Evolutionary conservation across 768 basidiomycete genomes (phyloP).

Genomic region (Daedaleopsis nitida): DNA sequence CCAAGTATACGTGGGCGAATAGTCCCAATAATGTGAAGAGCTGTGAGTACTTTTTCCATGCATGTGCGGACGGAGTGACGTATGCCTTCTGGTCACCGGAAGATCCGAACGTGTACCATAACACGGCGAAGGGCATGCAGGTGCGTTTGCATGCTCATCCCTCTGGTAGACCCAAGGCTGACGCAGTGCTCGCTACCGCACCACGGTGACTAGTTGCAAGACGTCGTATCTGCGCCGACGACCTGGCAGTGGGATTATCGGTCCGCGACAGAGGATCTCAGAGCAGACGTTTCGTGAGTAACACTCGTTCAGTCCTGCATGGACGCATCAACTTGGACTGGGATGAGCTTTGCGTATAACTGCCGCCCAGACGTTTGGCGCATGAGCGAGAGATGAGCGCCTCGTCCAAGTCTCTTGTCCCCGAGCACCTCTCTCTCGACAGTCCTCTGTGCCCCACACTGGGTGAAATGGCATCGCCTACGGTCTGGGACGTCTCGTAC

Average conservation of each 20-base stretch:
- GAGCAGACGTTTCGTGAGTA: conserved; percentile 56
- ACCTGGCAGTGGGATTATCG: conserved; percentile 54
- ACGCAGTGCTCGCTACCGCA: background rate
- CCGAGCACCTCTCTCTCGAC: no score
- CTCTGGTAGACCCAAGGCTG: no score
- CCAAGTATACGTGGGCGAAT: conserved; percentile 55
- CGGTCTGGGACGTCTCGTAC: no score
- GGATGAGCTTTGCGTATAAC: no score
- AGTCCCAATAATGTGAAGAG: conserved; percentile 55
- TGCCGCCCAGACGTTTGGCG: no score
- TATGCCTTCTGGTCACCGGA: no score
- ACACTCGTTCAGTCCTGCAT: no score
- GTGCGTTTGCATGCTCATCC: conserved; percentile 27
- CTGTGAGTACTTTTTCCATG: conserved; percentile 25
- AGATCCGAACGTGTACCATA: conserved; percentile 51
- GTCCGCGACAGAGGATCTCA: conserved; percentile 44
- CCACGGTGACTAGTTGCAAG: conserved; percentile 38
- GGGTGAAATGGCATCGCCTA: no score
- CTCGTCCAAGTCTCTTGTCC: no score
- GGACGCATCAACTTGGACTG: no score
- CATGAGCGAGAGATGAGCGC: no score
- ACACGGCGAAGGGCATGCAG: conserved; percentile 49
- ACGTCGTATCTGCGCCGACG: conserved; percentile 48
- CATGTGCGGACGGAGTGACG: background rate
- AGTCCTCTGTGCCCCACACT: no score